Conservation (phyloP, 257 asterid genomes). For the Henckelia pumila region DNA sequence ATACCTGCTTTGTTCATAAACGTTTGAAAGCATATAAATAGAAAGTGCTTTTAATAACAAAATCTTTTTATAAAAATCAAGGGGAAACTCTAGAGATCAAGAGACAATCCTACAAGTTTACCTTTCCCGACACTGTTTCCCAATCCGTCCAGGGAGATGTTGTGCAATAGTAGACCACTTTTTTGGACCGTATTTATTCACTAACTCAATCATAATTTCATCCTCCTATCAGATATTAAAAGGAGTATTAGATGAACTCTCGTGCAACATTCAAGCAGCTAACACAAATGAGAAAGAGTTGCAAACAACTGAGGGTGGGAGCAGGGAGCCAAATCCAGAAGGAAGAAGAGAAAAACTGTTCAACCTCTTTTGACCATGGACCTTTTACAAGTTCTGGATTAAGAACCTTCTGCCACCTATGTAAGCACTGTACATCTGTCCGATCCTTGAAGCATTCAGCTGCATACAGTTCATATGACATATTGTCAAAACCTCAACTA, state of each 20-base stretch:
- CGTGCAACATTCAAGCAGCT: conserved; percentile 9
- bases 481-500: conserved; percentile 12
- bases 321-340: conserved; percentile 15
- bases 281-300: conserved; percentile 6
- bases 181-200: conserved; percentile 74
- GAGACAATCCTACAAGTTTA: conserved; percentile 29
- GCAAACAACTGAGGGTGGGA: not conserved
- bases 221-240: conserved; percentile 63
- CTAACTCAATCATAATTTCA: conserved; percentile 69
- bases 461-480: conserved; percentile 31
- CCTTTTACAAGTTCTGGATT: conserved; percentile 96
- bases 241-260: conserved; percentile 16
- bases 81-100: conserved; percentile 13
- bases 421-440: conserved; percentile 87
- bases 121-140: conserved; percentile 98
- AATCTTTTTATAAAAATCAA: conserved; percentile 2
- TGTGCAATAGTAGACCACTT: conserved; percentile 98
- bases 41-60: not conserved
- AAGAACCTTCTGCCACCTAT: conserved; percentile 97
- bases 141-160: conserved; percentile 96
- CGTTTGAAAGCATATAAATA: not conserved
- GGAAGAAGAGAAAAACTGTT: conserved; percentile 25
- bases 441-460: conserved; percentile 95
- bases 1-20: not conserved
- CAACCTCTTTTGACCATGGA: conserved; percentile 95